A percentile compares a stretch with the other conserved stretches of the same genome.
These are phyloP conservation scores for Cladosporium sp. DNA, from an alignment of 2,329 filamentous ascomycete genomes.

Conservation along the genomic window DNA sequence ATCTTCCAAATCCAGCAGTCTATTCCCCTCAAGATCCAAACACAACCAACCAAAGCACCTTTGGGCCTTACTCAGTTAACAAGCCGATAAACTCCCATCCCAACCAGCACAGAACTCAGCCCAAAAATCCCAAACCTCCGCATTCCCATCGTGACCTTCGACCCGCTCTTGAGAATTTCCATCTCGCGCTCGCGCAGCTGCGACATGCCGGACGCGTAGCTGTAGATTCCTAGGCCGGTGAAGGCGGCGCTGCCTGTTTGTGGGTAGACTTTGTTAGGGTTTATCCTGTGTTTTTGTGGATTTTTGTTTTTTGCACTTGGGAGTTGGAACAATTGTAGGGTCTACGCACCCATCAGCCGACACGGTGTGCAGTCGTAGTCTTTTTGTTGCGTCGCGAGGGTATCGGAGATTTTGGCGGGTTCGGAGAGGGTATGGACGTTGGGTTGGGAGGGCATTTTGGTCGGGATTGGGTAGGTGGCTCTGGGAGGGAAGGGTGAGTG, in stretches of 20 bases:
- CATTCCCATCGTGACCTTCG: conserved; percentile 38
- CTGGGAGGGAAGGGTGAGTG: neutral
- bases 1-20: no score
- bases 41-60: neutral
- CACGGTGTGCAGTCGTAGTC: conserved; percentile 16
- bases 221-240: conserved; percentile 43
- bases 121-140: conserved; percentile 38
- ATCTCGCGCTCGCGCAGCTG: conserved; percentile 39
- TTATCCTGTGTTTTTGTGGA: no score
- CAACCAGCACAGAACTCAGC: conserved; percentile 37
- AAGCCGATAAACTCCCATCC: conserved; percentile 41
- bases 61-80: neutral
- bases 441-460: neutral
- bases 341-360: conserved; percentile 15
- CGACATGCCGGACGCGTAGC: conserved; percentile 41
- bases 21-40: no score
- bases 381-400: conserved; percentile 14
- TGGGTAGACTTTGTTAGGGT: neutral
- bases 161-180: conserved; percentile 38
- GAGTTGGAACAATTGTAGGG: no score
- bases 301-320: no score
- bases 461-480: neutral
- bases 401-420: conserved; percentile 3
- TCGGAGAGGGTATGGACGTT: conserved; percentile 6
- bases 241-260: conserved; percentile 40